Base-by-base conservation (phyloP, 192 early-diverging fungal species). In the Gonapodya prolifera region DNA sequence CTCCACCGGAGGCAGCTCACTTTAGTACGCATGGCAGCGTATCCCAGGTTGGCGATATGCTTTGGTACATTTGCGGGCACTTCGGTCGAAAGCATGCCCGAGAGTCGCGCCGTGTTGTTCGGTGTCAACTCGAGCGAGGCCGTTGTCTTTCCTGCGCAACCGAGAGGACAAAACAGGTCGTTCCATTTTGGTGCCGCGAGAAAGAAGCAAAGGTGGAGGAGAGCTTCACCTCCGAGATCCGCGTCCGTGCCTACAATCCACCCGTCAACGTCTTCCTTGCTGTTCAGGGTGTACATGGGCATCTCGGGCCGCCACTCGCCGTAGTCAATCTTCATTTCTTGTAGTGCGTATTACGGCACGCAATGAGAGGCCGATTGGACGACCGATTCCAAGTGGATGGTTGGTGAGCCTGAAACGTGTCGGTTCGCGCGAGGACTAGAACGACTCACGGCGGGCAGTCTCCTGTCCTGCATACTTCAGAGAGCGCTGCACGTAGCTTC, bases 211-310 rank as follows among this genome's bases (percentile, higher is more conserved):
- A 33, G 80, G 75, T 31, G 18, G 70, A 81, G 34, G 35, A 76
- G 75, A 2, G 81, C 78, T 23, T 80, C 84, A n/a, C n/a, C 89
- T 30, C 95, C 95, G 85, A 98, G 93, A 81, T 98, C 95, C 74
- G 91, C 90, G 83, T 98, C 96, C 0, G 91, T 92, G 0, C 96
- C 96, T 31, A 94, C 86, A 17, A 89, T 81, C 93, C 94, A 98
- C 30, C 83, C 76, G 35, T 91, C 78, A 34, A 98, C 77, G 79
- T 92, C 91, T 34, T 88, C 84, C 33, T 88, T 83, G 2, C 78
- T 80, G 34, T 88, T 88, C 35, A 95, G 81, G 1, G 84, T 77
- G n/a, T 33, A 75, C 45, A 69, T 69, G 45, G 45, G 45, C 13
- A 69, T 8, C n/a, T 69, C 45, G 8, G 45, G 13, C 45, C 45